phyloP scores from a whole-genome alignment of 371 early-diverging fungal species.

The Actinomucor elegans region DNA sequence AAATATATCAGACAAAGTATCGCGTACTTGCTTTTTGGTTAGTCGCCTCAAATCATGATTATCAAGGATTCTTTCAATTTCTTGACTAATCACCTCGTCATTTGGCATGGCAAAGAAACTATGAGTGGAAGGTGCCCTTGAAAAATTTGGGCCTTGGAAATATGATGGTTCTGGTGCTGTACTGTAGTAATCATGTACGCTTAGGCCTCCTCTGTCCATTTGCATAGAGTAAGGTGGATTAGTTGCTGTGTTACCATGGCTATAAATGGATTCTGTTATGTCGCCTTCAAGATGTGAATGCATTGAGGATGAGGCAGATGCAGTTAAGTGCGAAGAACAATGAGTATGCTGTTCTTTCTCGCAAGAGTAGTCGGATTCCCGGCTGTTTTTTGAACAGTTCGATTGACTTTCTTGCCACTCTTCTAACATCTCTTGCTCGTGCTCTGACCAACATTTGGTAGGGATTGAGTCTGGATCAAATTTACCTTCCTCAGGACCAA shows the following conservation, averaged over 20 bases:
- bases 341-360: not conserved
- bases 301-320: not conserved
- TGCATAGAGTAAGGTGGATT: not conserved
- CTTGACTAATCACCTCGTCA: slow-evolving; percentile 73
- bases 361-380: slow-evolving; percentile 9
- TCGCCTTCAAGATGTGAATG: not conserved
- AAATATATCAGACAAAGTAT: slow-evolving; percentile 70
- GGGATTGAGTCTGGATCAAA: slow-evolving; percentile 92
- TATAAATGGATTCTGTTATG: not conserved
- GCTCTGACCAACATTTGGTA: slow-evolving; percentile 87
- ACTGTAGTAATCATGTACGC: not conserved
- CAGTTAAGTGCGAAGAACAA: slow-evolving; percentile 4
- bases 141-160: slow-evolving; percentile 3
- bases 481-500: slow-evolving; percentile 52
- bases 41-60: slow-evolving; percentile 73
- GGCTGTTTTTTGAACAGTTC: slow-evolving; percentile 1
- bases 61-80: slow-evolving; percentile 71
- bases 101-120: slow-evolving; percentile 9
- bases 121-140: slow-evolving; percentile 8
- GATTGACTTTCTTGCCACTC: slow-evolving; percentile 3
- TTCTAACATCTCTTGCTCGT: slow-evolving; percentile 48
- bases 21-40: slow-evolving; percentile 85
- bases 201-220: not conserved
- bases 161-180: not conserved
- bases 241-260: too few relatives aligned